phyloP scores from a whole-genome alignment of 73 alveolate species.

The Symbiodinium natans region DNA sequence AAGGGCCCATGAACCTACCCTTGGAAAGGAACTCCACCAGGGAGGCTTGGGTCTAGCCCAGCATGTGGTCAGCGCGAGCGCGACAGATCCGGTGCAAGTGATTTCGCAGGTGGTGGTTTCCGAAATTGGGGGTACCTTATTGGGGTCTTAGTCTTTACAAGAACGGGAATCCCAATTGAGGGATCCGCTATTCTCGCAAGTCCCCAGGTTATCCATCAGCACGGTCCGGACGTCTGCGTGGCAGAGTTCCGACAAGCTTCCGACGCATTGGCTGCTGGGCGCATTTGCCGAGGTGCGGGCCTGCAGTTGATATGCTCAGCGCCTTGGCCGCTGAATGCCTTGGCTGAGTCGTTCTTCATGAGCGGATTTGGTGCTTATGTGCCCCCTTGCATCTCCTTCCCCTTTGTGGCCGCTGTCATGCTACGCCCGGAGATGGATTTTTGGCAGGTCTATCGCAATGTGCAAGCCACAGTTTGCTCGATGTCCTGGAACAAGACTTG shows the following conservation, averaged over 20 bases:
- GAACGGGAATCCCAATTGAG: too few relatives aligned
- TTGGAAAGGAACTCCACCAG: not conserved
- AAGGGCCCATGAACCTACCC: too few relatives aligned
- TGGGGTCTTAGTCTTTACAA: too few relatives aligned
- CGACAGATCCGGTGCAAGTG: not conserved
- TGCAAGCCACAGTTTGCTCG: constrained; percentile 38
- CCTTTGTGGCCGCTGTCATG: constrained; percentile 13
- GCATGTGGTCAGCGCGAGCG: not conserved
- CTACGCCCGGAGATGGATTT: constrained; percentile 7
- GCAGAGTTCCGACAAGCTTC: constrained; percentile 20
- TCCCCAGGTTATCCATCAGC: constrained; percentile 22
- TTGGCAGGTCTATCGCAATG: constrained; percentile 23
- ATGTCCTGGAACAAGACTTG: not conserved
- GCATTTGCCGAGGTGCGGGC: constrained; percentile 31
- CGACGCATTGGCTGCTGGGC: constrained; percentile 30
- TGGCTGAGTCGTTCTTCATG: constrained; percentile 11
- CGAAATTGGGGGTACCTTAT: too few relatives aligned
- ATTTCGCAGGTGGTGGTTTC: too few relatives aligned
- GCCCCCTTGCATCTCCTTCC: constrained; percentile 17
- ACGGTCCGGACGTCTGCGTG: constrained; percentile 38
- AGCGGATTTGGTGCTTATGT: not conserved
- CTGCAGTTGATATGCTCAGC: constrained; percentile 41
- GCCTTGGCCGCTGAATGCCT: not conserved
- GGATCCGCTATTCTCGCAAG: too few relatives aligned
- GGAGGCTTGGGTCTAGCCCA: not conserved